phyloP scores from a whole-genome alignment of 2,329 filamentous ascomycete genomes.

The Xylaria hypoxylon region DNA sequence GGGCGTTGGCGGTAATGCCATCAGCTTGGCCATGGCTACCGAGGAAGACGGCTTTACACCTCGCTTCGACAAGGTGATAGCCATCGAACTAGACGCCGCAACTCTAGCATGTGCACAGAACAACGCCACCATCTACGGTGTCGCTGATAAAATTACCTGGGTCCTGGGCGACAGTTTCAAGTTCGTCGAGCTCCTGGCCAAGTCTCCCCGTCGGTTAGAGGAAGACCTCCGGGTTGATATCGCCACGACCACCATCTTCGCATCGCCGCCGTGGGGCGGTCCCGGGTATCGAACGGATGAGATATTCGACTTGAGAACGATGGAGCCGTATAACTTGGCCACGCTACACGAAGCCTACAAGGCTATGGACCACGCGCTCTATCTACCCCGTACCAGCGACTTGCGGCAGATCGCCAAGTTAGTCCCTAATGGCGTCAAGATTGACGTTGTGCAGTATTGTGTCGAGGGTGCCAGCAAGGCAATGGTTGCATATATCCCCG shows the following conservation, averaged over 20 bases:
- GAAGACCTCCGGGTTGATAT: slow-evolving; percentile 56
- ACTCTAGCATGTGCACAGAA: slow-evolving; percentile 91
- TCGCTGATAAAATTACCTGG: slow-evolving; percentile 82
- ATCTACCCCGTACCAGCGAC: slow-evolving; percentile 86
- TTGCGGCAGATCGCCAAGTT: slow-evolving; percentile 79
- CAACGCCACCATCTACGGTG: slow-evolving; percentile 88
- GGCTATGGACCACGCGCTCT: slow-evolving; percentile 74
- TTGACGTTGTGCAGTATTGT: slow-evolving; percentile 89
- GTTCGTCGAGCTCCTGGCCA: slow-evolving; percentile 64
- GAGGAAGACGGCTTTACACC: slow-evolving; percentile 59
- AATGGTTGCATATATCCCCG: slow-evolving; percentile 71
- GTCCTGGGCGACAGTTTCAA: slow-evolving; percentile 89
- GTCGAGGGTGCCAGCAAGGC: slow-evolving; percentile 91
- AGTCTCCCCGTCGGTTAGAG: slow-evolving; percentile 49
- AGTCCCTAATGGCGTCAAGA: slow-evolving; percentile 61
- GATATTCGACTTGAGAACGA: slow-evolving; percentile 84
- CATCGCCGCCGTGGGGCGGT: slow-evolving; percentile 71
- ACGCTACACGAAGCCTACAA: slow-evolving; percentile 73
- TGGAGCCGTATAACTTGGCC: slow-evolving; percentile 85
- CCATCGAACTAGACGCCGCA: slow-evolving; percentile 84
- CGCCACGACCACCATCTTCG: slow-evolving; percentile 62
- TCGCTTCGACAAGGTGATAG: slow-evolving; percentile 85
- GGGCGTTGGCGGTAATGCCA: slow-evolving; percentile 92
- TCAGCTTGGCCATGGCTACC: slow-evolving; percentile 80
- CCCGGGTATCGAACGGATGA: slow-evolving; percentile 67